phyloP scores from a whole-genome alignment of 179 eudicot genomes.

The Pouteria campechiana region DNA sequence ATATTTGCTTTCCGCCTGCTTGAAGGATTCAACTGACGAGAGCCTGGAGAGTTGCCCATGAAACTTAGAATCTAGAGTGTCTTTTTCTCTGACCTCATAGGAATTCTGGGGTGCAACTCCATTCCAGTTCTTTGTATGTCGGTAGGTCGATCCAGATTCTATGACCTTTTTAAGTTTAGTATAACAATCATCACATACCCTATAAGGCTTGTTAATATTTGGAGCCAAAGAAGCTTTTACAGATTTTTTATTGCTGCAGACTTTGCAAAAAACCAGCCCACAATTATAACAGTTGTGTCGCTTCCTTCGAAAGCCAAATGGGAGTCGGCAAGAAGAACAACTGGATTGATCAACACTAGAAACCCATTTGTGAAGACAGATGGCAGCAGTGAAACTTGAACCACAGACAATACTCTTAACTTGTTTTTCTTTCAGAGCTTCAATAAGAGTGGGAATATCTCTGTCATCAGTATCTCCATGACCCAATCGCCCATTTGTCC shows the following conservation, averaged over 20 bases:
- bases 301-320: constrained; percentile 75
- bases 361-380: constrained; percentile 74
- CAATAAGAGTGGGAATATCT: constrained; percentile 50
- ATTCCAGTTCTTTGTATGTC: constrained; percentile 40
- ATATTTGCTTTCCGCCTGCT: constrained; percentile 32
- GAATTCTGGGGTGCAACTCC: constrained; percentile 25
- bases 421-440: constrained; percentile 61
- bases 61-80: constrained; percentile 23
- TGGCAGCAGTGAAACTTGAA: constrained; percentile 70
- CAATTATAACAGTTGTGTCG: constrained; percentile 96
- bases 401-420: constrained; percentile 75
- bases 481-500: constrained; percentile 78
- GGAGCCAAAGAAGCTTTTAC: constrained; percentile 88
- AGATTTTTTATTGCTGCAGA: constrained; percentile 71
- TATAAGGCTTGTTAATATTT: constrained; percentile 65
- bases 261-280: constrained; percentile 83
- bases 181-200: constrained; percentile 93
- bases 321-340: constrained; percentile 67
- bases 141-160: constrained; percentile 28
- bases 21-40: constrained; percentile 38
- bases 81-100: constrained; percentile 41
- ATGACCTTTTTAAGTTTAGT: constrained; percentile 51
- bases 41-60: constrained; percentile 32
- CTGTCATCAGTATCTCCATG: constrained; percentile 72
- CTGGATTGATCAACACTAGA: constrained; percentile 61